A percentile compares a stretch with the other conserved stretches of the same genome.
Conservation (phyloP, 2,329 filamentous ascomycete genomes). For the Fusarium clavum region DNA sequence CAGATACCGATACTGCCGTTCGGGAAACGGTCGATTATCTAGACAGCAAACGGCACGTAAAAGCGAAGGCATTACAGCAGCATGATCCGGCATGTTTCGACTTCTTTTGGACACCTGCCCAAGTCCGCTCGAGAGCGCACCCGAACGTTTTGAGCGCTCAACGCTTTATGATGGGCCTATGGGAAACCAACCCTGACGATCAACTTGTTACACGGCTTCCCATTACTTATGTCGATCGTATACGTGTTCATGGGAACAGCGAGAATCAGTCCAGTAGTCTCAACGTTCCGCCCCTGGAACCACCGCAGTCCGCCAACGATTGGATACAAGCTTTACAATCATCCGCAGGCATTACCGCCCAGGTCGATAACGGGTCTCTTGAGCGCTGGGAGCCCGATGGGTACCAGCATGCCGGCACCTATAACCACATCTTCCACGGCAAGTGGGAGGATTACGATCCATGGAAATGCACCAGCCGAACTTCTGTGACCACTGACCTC, state of each 20-base stretch:
- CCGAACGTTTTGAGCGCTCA: constrained; percentile 72
- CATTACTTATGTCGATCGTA: constrained; percentile 75
- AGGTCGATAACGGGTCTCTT: constrained; percentile 77
- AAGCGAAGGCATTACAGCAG: constrained; percentile 34
- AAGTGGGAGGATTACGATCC: constrained; percentile 68
- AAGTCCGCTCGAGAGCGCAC: constrained; percentile 75
- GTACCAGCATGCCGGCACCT: constrained; percentile 70
- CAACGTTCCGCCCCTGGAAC: constrained; percentile 40
- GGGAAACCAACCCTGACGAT: constrained; percentile 68
- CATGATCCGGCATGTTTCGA: constrained; percentile 76
- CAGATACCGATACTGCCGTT: constrained; percentile 69
- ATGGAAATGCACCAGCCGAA: constrained; percentile 65
- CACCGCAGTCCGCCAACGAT: constrained; percentile 52
- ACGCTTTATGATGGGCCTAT: constrained; percentile 74
- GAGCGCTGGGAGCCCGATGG: constrained; percentile 79
- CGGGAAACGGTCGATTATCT: constrained; percentile 68
- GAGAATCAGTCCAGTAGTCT: constrained; percentile 39
- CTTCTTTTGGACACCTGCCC: constrained; percentile 78
- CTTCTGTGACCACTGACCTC: constrained; percentile 65
- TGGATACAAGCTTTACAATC: constrained; percentile 57
- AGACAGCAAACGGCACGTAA: constrained; percentile 46
- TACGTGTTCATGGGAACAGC: constrained; percentile 71
- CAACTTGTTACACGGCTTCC: constrained; percentile 70
- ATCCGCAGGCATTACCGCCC: constrained; percentile 67
- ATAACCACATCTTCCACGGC: constrained; percentile 65